Conservation (phyloP, 1,139 yeast genomes). For the Saccharomyces hybrid region DNA sequence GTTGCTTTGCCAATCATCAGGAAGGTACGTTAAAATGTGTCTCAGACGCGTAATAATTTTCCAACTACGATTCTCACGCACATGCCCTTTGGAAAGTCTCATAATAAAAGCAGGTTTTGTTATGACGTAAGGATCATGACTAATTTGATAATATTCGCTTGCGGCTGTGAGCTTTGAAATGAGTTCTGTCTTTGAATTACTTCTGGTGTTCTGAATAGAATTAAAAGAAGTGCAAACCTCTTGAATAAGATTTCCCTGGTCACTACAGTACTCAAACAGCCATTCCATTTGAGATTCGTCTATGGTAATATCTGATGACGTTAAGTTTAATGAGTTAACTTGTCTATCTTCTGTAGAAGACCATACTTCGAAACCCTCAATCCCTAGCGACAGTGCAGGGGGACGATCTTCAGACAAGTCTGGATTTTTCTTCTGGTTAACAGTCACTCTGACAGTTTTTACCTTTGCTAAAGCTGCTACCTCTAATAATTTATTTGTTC, state of each 20-base stretch:
- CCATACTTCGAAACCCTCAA: constrained; percentile 41
- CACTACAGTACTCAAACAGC: constrained; percentile 32
- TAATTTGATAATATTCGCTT: constrained; percentile 51
- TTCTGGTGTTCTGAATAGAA: constrained; percentile 9
- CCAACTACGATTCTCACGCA: constrained; percentile 83
- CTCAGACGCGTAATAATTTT: constrained; percentile 70
- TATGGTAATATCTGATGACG: constrained; percentile 32
- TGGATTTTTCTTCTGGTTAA: constrained; percentile 10
- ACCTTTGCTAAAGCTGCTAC: constrained; percentile 14
- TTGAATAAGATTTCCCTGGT: constrained; percentile 19
- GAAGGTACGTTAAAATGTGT: constrained; percentile 60
- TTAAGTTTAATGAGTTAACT: constrained; percentile 35
- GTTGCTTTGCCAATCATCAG: constrained; percentile 41
- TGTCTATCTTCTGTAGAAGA: constrained; percentile 26
- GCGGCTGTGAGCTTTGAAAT: constrained; percentile 49
- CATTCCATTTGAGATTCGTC: constrained; percentile 37
- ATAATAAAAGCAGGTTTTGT: constrained; percentile 83
- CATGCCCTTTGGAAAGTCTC: constrained; percentile 63
- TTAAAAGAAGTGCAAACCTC: constrained; percentile 23
- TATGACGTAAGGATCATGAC: constrained; percentile 81
- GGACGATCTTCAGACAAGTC: constrained; percentile 17
- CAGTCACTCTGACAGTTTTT: constrained; percentile 18
- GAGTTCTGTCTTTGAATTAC: constrained; percentile 18
- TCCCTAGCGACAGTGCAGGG: constrained; percentile 12
- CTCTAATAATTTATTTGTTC: constrained; percentile 13